Evolutionary conservation across 1,284 basidiomycete species (phyloP), one percentile per base, ranked within the genome.

Genomic region (Flammula alnicola): DNA sequence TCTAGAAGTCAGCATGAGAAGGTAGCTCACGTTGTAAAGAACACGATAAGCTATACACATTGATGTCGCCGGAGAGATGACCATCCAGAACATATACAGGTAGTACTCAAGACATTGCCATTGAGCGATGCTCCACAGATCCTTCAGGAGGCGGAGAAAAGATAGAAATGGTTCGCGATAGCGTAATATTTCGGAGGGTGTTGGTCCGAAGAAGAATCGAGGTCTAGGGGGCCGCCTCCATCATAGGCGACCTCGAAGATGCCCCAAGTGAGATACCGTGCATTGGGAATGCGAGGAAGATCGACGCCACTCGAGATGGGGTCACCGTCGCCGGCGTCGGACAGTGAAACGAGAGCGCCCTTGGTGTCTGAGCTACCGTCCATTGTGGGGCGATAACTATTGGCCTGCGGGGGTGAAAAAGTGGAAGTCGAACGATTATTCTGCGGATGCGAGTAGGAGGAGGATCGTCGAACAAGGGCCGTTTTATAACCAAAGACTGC

Each of bases 201-300:
- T 30, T 4, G 32, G 33, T 11, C 29, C 19, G 14, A 37, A 39
- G 23, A 35, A 42, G 11, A 51, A 52, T 26, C 33, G 36, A 31
- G 44, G 49, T 38, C 50, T 20, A 27, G 30, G 39, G 4, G 58
- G 50, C 1, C 14, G 19, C 36, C 30, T 12, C 42, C 38, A 6
- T 65, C 65, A 38, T 66, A 69, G 6, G 63, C 67, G 38, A 70
- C 51, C n/a, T 60, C 52, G 47, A 68, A 70, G 25, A 66, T 66
- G 1, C 65, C 66, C 61, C 62, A 60, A 9, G 57, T 54, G 9
- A 61, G 38, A 19, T 53, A 60, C 19, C 50, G 54, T 20, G 67
- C 57, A 17, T 40, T 26, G 35, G 54, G 40, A 35, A 35, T 22
- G 10, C 20, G 17, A 32, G 22, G 26, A 26, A n/a, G 31, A 14